Conservation (phyloP, 1,139 yeast genomes). For the Scheffersomyces segobiensis region DNA sequence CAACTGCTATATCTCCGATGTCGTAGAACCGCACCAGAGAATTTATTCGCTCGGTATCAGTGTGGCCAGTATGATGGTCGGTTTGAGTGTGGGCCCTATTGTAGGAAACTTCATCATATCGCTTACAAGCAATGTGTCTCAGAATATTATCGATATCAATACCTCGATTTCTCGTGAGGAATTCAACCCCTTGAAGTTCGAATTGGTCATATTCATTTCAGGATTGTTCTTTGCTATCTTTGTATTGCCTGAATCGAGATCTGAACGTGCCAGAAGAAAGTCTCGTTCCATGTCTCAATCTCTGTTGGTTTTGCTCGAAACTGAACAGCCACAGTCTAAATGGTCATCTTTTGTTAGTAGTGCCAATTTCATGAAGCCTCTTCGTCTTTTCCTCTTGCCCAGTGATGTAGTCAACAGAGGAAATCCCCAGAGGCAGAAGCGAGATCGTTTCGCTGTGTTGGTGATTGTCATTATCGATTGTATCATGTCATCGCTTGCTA, state of each 20-base stretch:
- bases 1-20: constrained; percentile 65
- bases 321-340: not conserved
- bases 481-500: constrained; percentile 31
- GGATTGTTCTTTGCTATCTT: constrained; percentile 31
- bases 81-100: constrained; percentile 66
- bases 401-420: constrained; percentile 25
- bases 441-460: constrained; percentile 36
- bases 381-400: constrained; percentile 43
- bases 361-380: constrained; percentile 45
- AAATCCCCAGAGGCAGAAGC: constrained; percentile 8
- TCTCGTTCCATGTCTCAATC: constrained; percentile 42
- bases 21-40: constrained; percentile 55
- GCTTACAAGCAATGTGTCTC: constrained; percentile 1
- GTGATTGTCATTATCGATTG: constrained; percentile 51
- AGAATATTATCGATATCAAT: constrained; percentile 1
- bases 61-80: constrained; percentile 59
- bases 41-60: constrained; percentile 56
- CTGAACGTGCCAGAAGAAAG: constrained; percentile 35
- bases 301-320: constrained; percentile 1
- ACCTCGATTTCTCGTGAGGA: constrained; percentile 18
- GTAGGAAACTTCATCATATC: constrained; percentile 42
- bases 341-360: not conserved
- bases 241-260: constrained; percentile 56
- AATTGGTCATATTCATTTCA: constrained; percentile 24
- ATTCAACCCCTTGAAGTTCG: constrained; percentile 32